A percentile compares a stretch with the other conserved stretches of the same genome.
phyloP scores from a whole-genome alignment of 2,329 filamentous ascomycete species.

The Neonectria hederae region DNA sequence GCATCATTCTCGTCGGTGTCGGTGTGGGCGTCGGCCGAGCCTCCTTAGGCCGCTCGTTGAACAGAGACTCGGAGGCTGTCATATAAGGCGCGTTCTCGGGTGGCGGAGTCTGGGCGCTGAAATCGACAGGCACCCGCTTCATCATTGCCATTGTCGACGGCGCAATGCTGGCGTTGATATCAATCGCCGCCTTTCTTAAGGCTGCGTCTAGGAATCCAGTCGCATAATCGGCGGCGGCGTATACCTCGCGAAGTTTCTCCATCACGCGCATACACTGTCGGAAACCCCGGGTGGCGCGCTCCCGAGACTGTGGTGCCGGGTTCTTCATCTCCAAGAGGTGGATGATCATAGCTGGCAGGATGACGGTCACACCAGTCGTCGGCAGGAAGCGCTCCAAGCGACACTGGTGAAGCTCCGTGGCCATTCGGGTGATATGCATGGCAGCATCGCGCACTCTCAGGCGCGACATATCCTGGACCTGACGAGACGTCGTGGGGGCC shows the following conservation, averaged over 20 bases:
- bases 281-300: constrained; percentile 81
- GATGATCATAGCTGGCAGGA: constrained; percentile 92
- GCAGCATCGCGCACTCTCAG: constrained; percentile 85
- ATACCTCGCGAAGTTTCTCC: constrained; percentile 86
- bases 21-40: constrained; percentile 23
- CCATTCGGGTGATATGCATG: constrained; percentile 85
- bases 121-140: constrained; percentile 50
- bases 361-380: constrained; percentile 89
- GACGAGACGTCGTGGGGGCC: constrained; percentile 64
- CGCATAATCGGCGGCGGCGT: constrained; percentile 95
- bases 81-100: constrained; percentile 60
- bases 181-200: constrained; percentile 85
- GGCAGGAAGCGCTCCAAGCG: constrained; percentile 83
- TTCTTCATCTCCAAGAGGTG: constrained; percentile 94
- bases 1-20: constrained; percentile 42
- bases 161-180: constrained; percentile 59
- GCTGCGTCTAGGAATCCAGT: constrained; percentile 93
- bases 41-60: constrained; percentile 45
- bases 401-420: constrained; percentile 76
- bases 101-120: constrained; percentile 61
- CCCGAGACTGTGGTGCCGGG: constrained; percentile 74
- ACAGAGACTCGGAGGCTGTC: constrained; percentile 53
- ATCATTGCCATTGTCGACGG: constrained; percentile 48
- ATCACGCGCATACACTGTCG: constrained; percentile 93
- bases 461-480: constrained; percentile 84